These are phyloP conservation scores for Davidsoniella neocaledoniae DNA, from an alignment of 2,329 filamentous ascomycete species.

Conservation along the genomic window DNA sequence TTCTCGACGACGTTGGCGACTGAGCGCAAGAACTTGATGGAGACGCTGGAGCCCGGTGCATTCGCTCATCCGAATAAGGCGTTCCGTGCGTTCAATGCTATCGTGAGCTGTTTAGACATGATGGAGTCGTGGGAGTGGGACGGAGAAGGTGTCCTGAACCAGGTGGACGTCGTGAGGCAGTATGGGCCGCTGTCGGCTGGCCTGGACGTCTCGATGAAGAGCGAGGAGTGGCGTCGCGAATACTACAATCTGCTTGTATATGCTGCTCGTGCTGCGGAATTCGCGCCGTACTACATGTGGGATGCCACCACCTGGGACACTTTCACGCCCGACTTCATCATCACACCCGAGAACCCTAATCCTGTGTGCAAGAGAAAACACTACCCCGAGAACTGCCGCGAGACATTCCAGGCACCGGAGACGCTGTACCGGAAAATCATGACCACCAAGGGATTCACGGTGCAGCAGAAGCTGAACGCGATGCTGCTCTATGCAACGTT, in stretches of 20 bases:
- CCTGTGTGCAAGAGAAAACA: constrained; percentile 50
- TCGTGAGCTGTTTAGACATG: constrained; percentile 5
- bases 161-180: constrained; percentile 5
- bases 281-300: constrained; percentile 61
- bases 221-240: constrained; percentile 68
- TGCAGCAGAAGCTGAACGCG: constrained; percentile 65
- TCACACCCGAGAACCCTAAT: constrained; percentile 68
- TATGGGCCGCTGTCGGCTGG: constrained; percentile 17
- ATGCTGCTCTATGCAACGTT: constrained; percentile 72
- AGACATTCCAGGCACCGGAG: constrained; percentile 54
- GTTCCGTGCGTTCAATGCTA: constrained; percentile 1
- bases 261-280: constrained; percentile 58
- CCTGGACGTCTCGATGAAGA: constrained; percentile 57
- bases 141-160: constrained; percentile 9
- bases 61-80: constrained; percentile 2
- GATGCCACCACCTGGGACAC: constrained; percentile 45
- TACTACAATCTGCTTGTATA: constrained; percentile 75
- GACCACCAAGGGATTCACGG: constrained; percentile 61
- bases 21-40: constrained; percentile 5
- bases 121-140: constrained; percentile 10
- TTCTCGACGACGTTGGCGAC: constrained; percentile 1
- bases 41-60: constrained; percentile 6
- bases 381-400: constrained; percentile 57
- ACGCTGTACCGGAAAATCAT: constrained; percentile 68
- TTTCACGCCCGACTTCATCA: constrained; percentile 56